Evolutionary conservation across 805 yeast genomes (phyloP).

Genomic region (Kodamaea kakaduensis): DNA sequence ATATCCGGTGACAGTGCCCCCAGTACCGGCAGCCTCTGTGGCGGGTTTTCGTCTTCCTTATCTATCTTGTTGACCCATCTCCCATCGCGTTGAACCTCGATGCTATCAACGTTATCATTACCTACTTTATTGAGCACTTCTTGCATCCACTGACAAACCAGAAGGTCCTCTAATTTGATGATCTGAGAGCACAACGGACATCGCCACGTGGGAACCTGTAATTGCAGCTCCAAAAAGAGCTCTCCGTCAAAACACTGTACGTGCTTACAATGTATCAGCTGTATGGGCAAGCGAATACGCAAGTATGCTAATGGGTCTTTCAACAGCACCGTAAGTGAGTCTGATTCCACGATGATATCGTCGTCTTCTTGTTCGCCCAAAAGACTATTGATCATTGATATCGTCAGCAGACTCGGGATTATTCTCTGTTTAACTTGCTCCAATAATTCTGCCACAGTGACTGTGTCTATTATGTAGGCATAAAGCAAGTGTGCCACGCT

Average conservation of each 20-base stretch:
- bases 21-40: conserved; percentile 1
- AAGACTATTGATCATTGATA: conserved; percentile 37
- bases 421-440: conserved; percentile 38
- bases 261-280: conserved; percentile 71
- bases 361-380: conserved; percentile 45
- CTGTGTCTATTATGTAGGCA: conserved; percentile 53
- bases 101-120: conserved; percentile 54
- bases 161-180: conserved; percentile 54
- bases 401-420: conserved; percentile 49
- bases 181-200: conserved; percentile 76
- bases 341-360: conserved; percentile 62
- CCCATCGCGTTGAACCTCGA: conserved; percentile 69
- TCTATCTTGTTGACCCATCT: conserved; percentile 49
- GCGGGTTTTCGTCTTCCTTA: conserved; percentile 11
- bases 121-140: conserved; percentile 55
- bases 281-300: conserved; percentile 67
- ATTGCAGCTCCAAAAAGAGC: conserved; percentile 69
- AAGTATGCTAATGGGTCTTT: conserved; percentile 76
- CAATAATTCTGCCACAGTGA: conserved; percentile 21
- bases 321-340: conserved; percentile 61
- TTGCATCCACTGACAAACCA: conserved; percentile 68
- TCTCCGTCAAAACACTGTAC: conserved; percentile 84
- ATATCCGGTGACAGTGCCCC: conserved; percentile 2
- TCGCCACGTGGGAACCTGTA: conserved; percentile 77
- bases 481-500: conserved; percentile 47